Conservation (phyloP, 345 rosid species). For the Hibiscus tridactylites region DNA sequence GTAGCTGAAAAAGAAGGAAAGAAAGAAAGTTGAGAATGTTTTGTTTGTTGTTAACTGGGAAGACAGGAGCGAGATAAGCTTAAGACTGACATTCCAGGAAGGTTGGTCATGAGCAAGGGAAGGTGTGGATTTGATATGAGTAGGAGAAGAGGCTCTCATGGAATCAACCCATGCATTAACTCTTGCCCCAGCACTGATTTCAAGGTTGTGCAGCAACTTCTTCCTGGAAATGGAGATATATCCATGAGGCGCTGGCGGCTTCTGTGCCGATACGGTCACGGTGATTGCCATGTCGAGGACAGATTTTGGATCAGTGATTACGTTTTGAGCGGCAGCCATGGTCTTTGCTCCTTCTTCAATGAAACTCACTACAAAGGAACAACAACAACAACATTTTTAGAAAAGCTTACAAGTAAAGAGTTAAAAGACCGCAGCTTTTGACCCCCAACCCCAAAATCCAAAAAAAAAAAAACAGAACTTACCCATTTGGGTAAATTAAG, state of each 20-base stretch:
- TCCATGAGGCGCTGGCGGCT: constrained; percentile 47
- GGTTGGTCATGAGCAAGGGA: constrained; percentile 29
- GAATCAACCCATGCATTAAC: constrained; percentile 75
- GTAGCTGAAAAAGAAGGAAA: constrained; percentile 27
- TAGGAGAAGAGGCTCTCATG: constrained; percentile 90
- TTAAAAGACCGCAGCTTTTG: not conserved
- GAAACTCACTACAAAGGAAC: constrained; percentile 21
- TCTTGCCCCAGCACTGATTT: constrained; percentile 52
- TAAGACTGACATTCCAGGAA: constrained; percentile 58
- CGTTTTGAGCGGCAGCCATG: constrained; percentile 34
- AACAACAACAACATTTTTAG: not conserved
- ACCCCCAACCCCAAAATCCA: not conserved
- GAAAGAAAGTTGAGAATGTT: too few relatives aligned
- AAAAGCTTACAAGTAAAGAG: not conserved
- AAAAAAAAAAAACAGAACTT: constrained; percentile 2
- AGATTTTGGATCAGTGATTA: constrained; percentile 34
- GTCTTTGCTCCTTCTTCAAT: constrained; percentile 26
- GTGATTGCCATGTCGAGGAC: constrained; percentile 30
- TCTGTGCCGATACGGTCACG: constrained; percentile 33
- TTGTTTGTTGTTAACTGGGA: too few relatives aligned
- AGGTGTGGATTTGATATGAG: constrained; percentile 50
- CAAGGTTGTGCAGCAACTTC: constrained; percentile 42
- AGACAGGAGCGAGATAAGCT: too few relatives aligned
- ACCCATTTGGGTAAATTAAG: constrained; percentile 21
- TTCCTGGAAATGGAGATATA: constrained; percentile 36